Percentiles rank a stretch among this genome's conserved stretches.
Conservation (phyloP, 192 early-diverging fungal genomes). For the Gamsiella multidivaricata region DNA sequence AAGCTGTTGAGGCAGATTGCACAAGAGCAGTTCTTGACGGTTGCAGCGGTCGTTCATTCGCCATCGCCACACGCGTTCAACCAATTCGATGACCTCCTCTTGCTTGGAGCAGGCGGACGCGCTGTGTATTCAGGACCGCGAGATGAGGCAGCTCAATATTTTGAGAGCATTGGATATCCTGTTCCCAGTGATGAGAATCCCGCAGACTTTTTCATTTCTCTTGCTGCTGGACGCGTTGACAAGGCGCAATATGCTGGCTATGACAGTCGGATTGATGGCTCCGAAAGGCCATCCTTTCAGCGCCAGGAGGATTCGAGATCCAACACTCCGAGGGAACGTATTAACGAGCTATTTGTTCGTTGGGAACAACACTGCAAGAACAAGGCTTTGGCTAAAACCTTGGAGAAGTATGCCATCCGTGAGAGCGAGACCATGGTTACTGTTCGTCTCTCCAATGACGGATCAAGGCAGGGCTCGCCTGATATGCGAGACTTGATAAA, state of each 20-base stretch:
- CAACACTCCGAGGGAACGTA: slow-evolving; percentile 22
- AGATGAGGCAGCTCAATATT: slow-evolving; percentile 60
- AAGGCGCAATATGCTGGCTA: background rate
- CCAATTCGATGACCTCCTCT: slow-evolving; percentile 76
- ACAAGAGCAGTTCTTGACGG: slow-evolving; percentile 64
- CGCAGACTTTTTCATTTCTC: slow-evolving; percentile 73
- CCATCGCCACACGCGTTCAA: slow-evolving; percentile 71
- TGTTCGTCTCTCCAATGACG: slow-evolving; percentile 32
- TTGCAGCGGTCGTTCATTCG: slow-evolving; percentile 77
- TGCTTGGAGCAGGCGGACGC: slow-evolving; percentile 76
- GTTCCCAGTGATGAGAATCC: slow-evolving; percentile 51
- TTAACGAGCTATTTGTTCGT: slow-evolving; percentile 58
- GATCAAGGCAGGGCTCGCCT: slow-evolving; percentile 17
- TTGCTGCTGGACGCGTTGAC: slow-evolving; percentile 62
- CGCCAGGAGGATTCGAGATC: slow-evolving; percentile 8
- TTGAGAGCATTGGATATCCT: slow-evolving; percentile 60
- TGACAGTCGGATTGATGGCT: slow-evolving; percentile 6
- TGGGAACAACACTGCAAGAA: slow-evolving; percentile 53
- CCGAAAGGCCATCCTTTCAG: background rate
- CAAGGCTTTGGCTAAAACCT: slow-evolving; percentile 8
- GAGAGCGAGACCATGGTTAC: slow-evolving; percentile 48
- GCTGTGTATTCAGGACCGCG: slow-evolving; percentile 72
- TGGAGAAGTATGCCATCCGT: slow-evolving; percentile 36
- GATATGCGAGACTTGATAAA: background rate
- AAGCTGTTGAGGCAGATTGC: slow-evolving; percentile 69